These are phyloP conservation scores for Neocatenulostroma microsporum DNA, from an alignment of 2,329 filamentous ascomycete species.

Conservation along the genomic window DNA sequence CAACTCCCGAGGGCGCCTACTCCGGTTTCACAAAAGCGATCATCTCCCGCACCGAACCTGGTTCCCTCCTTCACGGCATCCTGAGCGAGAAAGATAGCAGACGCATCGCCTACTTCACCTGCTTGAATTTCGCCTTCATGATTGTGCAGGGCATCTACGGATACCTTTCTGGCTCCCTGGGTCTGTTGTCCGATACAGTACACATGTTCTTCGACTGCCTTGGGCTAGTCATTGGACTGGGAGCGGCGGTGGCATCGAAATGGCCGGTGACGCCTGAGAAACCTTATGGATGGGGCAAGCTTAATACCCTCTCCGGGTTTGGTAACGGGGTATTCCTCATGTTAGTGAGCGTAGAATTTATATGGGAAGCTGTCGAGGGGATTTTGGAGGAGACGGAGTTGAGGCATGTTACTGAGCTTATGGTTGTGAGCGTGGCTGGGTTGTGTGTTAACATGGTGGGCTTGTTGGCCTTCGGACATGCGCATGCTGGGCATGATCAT, in stretches of 20 bases:
- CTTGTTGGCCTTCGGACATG: constrained; percentile 69
- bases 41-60: constrained; percentile 59
- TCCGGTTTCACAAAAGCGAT: constrained; percentile 67
- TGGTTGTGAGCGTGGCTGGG: constrained; percentile 80
- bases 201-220: constrained; percentile 99
- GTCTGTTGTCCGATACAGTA: constrained; percentile 92
- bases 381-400: constrained; percentile 77
- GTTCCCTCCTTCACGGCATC: constrained; percentile 76
- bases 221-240: constrained; percentile 78
- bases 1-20: constrained; percentile 38
- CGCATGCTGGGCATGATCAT: constrained; percentile 41
- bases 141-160: constrained; percentile 89
- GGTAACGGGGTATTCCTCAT: constrained; percentile 93
- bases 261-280: constrained; percentile 86
- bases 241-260: constrained; percentile 90
- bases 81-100: constrained; percentile 86
- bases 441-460: constrained; percentile 87
- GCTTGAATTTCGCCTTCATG: constrained; percentile 94
- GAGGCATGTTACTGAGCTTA: constrained; percentile 73
- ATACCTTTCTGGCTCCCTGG: constrained; percentile 84
- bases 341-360: constrained; percentile 92
- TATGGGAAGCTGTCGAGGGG: constrained; percentile 86
- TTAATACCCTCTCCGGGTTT: constrained; percentile 92
- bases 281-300: constrained; percentile 93
- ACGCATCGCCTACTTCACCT: constrained; percentile 96